Percentiles rank a stretch among this genome's conserved stretches.
Evolutionary conservation across 306 rosid species (phyloP).

Genomic region (Trichosanthes truncata): DNA sequence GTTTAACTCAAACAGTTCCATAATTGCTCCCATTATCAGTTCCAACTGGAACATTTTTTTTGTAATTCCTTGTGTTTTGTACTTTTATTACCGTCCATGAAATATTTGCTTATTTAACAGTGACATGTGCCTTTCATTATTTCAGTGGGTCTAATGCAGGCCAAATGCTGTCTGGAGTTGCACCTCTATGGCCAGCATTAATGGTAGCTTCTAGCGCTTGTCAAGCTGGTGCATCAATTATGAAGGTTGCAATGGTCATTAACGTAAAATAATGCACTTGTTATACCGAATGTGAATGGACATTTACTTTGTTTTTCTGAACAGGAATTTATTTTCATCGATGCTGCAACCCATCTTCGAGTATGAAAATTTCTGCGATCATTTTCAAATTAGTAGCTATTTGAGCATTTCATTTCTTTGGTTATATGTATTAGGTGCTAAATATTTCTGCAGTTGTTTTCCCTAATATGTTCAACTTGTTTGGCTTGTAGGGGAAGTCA

Average conservation of each 20-base stretch:
- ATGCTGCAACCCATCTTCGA: conserved; percentile 47
- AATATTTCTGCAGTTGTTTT: conserved; percentile 6
- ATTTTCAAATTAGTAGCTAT: not conserved
- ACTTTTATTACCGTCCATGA: not conserved
- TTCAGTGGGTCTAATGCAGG: conserved; percentile 62
- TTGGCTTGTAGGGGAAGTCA: conserved; percentile 58
- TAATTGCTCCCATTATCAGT: not conserved
- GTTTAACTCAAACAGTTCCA: not conserved
- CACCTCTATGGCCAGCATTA: conserved; percentile 62
- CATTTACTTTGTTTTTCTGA: conserved; percentile 14
- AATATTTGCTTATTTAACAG: conserved; percentile 15
- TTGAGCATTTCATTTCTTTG: not conserved
- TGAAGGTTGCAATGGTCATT: conserved; percentile 45
- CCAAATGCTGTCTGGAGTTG: conserved; percentile 75
- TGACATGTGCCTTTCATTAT: conserved; percentile 17
- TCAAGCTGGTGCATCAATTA: conserved; percentile 88
- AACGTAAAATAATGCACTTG: conserved; percentile 13
- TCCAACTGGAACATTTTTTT: not conserved
- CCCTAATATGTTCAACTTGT: conserved; percentile 15
- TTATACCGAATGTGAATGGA: conserved; percentile 13
- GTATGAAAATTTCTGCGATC: conserved; percentile 21
- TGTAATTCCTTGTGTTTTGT: not conserved
- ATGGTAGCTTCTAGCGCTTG: conserved; percentile 76
- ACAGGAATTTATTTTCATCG: conserved; percentile 68
- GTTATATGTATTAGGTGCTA: not conserved